phyloP scores from a whole-genome alignment of 768 basidiomycete genomes.

The Suillus spraguei region DNA sequence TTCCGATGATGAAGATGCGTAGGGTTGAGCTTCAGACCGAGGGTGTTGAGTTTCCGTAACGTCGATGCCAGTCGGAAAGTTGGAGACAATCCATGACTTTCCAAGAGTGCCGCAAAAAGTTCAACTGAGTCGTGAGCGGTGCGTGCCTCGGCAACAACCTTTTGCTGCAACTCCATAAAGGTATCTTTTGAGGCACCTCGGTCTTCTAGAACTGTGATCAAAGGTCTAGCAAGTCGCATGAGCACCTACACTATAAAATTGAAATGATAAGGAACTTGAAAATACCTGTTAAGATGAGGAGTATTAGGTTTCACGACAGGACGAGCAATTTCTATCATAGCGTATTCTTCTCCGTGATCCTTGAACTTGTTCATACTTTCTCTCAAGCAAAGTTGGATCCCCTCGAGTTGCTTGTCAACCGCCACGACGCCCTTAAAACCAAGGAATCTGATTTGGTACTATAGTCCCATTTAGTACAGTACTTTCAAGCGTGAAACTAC shows the following conservation, averaged over 20 bases:
- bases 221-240: conserved; percentile 44
- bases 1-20: conserved; percentile 32
- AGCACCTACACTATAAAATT: neutral
- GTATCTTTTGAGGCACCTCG: conserved; percentile 59
- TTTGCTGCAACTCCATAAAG: conserved; percentile 65
- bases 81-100: conserved; percentile 46
- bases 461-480: neutral
- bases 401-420: conserved; percentile 56
- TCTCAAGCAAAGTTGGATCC: conserved; percentile 70
- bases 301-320: conserved; percentile 60
- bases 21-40: conserved; percentile 51
- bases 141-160: conserved; percentile 55
- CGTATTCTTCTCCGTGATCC: conserved; percentile 45
- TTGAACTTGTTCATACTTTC: conserved; percentile 78
- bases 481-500: conserved; percentile 24
- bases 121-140: conserved; percentile 61
- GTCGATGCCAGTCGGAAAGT: conserved; percentile 53
- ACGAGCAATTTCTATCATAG: conserved; percentile 74
- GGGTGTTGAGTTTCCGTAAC: conserved; percentile 48
- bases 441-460: conserved; percentile 83
- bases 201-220: conserved; percentile 81
- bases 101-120: conserved; percentile 51
- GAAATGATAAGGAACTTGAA: neutral
- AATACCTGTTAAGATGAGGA: conserved; percentile 74
- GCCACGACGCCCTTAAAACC: conserved; percentile 84